Conservation (phyloP, 257 asterid genomes). For the Capsicum baccatum region DNA sequence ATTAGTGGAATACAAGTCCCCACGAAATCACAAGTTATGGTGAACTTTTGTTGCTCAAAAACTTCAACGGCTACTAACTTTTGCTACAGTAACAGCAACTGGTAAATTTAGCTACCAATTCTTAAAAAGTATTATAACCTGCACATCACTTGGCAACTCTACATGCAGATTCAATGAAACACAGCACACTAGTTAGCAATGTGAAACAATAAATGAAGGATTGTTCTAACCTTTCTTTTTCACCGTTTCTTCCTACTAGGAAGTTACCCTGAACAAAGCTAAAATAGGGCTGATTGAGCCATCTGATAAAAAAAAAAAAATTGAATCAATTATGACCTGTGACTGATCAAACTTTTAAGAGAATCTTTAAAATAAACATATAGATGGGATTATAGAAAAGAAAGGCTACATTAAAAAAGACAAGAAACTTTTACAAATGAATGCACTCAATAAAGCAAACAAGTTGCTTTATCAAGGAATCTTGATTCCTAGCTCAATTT, state of each 20-base stretch:
- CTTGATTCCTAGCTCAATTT: conserved; percentile 35
- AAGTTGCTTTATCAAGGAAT: conserved; percentile 39
- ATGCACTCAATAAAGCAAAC: conserved; percentile 42
- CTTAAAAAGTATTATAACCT: background rate
- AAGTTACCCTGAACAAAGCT: background rate
- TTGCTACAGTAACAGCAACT: conserved; percentile 7
- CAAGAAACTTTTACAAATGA: conserved; percentile 34
- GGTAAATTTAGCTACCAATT: background rate
- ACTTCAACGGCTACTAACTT: background rate
- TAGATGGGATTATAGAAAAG: conserved; percentile 14
- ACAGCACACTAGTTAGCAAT: background rate
- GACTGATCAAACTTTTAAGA: conserved; percentile 25
- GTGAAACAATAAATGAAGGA: background rate
- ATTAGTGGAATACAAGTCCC: background rate
- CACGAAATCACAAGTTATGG: background rate
- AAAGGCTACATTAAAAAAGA: conserved; percentile 25
- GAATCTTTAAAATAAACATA: conserved; percentile 15
- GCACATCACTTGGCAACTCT: conserved; percentile 11
- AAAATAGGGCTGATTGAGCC: conserved; percentile 1
- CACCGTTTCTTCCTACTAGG: background rate
- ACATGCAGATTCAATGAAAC: background rate
- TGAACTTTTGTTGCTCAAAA: background rate
- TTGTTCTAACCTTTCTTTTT: background rate
- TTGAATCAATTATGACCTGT: conserved; percentile 6
- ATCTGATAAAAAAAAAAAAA: background rate